Conservation (phyloP, 495 filamentous ascomycete genomes). For the Haplographium delicatum region DNA sequence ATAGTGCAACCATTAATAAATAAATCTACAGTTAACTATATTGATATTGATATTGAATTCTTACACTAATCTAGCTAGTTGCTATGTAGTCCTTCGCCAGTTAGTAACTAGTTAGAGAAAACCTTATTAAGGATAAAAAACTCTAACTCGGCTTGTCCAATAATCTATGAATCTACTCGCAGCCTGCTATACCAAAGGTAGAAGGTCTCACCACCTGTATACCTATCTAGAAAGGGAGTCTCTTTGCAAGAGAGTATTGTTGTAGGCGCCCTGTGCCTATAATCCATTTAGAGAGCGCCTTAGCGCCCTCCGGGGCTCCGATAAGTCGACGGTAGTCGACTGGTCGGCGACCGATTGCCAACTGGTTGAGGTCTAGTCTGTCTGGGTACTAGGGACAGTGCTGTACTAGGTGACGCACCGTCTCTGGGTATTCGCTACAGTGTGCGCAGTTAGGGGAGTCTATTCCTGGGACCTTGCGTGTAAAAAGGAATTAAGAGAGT, state of each 20-base stretch:
- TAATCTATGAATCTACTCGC: neutral
- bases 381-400: neutral
- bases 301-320: neutral
- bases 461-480: neutral
- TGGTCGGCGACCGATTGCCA: neutral
- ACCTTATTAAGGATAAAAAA: neutral
- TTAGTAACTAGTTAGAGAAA: neutral
- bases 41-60: neutral
- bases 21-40: no score
- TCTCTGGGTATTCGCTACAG: neutral
- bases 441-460: neutral
- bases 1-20: no score
- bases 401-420: neutral
- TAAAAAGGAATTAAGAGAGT: neutral
- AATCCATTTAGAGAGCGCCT: neutral
- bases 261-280: neutral
- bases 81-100: neutral
- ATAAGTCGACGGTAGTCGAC: neutral
- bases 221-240: no score
- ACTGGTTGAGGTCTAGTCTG: neutral
- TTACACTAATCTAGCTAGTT: neutral
- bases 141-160: neutral
- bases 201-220: neutral
- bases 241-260: neutral
- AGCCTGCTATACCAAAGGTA: neutral